Conservation (phyloP, 768 basidiomycete genomes). For the Hemileccinum rubropunctum region DNA sequence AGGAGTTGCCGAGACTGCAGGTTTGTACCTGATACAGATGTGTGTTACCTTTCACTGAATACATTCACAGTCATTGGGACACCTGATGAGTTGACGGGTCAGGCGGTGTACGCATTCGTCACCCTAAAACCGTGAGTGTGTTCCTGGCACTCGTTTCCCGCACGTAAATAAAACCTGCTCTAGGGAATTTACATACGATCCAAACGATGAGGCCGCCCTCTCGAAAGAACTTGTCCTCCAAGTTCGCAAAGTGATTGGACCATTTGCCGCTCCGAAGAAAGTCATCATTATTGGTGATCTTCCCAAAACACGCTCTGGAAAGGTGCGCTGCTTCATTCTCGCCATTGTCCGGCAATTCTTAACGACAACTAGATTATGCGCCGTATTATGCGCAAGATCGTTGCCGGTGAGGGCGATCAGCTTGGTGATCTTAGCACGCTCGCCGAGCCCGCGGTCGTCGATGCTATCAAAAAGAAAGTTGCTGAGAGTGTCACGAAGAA, state of each 20-base stretch:
- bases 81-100: slow-evolving; percentile 85
- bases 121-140: slow-evolving; percentile 84
- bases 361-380: slow-evolving; percentile 94
- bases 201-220: slow-evolving; percentile 64
- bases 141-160: not conserved
- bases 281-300: slow-evolving; percentile 79
- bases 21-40: slow-evolving; percentile 26
- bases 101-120: slow-evolving; percentile 93
- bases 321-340: slow-evolving; percentile 41
- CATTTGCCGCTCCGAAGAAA: slow-evolving; percentile 96
- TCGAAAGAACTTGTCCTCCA: slow-evolving; percentile 89
- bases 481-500: slow-evolving; percentile 37
- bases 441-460: slow-evolving; percentile 85
- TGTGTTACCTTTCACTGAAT: slow-evolving; percentile 6
- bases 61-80: slow-evolving; percentile 64
- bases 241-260: slow-evolving; percentile 96
- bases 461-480: slow-evolving; percentile 80
- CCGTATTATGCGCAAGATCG: slow-evolving; percentile 94
- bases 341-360: not conserved
- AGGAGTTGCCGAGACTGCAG: slow-evolving; percentile 94
- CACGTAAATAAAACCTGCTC: not conserved
- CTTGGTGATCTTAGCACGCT: slow-evolving; percentile 93
- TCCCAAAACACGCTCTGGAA: slow-evolving; percentile 94
- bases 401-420: slow-evolving; percentile 91
- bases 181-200: slow-evolving; percentile 79